These are phyloP conservation scores for Mortierella sp. DNA, from an alignment of 371 early-diverging fungal genomes.

Conservation along the genomic window DNA sequence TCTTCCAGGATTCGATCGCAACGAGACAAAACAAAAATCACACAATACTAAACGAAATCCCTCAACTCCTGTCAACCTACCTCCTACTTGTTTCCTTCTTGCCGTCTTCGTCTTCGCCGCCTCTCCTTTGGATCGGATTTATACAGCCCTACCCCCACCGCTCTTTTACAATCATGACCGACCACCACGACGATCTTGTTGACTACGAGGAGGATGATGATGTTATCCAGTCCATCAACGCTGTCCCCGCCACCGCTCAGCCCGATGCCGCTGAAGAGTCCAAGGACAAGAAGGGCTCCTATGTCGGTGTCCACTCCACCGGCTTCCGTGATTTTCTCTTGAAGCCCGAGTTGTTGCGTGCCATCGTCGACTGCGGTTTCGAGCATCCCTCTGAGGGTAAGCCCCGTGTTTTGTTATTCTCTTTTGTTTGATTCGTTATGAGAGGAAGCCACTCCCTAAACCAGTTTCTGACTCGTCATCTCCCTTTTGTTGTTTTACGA, in stretches of 20 bases:
- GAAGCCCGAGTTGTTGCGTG: constrained; percentile 95
- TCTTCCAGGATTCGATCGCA: background rate
- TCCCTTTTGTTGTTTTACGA: background rate
- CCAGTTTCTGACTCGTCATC: background rate
- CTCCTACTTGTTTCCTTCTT: constrained; percentile 8
- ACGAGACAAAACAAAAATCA: constrained; percentile 12
- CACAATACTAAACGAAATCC: constrained; percentile 43
- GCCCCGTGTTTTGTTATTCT: constrained; percentile 1
- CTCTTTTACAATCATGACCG: constrained; percentile 56
- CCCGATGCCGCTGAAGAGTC: constrained; percentile 62
- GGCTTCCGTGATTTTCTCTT: constrained; percentile 98
- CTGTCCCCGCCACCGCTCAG: constrained; percentile 55
- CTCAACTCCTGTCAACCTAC: constrained; percentile 18
- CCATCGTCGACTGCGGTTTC: constrained; percentile 98
- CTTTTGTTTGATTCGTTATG: background rate
- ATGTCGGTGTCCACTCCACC: constrained; percentile 98
- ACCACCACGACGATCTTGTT: constrained; percentile 92
- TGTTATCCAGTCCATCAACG: constrained; percentile 58
- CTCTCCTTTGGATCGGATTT: constrained; percentile 11
- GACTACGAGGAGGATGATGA: constrained; percentile 95
- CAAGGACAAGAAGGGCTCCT: constrained; percentile 97
- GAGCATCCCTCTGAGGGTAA: constrained; percentile 98
- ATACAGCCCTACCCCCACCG: background rate
- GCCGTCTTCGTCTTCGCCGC: constrained; percentile 7
- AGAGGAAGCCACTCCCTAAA: background rate